Percentiles rank a stretch among this genome's conserved stretches.
Conservation (phyloP, 1,284 basidiomycete genomes). For the Leccinum griseonigrum region DNA sequence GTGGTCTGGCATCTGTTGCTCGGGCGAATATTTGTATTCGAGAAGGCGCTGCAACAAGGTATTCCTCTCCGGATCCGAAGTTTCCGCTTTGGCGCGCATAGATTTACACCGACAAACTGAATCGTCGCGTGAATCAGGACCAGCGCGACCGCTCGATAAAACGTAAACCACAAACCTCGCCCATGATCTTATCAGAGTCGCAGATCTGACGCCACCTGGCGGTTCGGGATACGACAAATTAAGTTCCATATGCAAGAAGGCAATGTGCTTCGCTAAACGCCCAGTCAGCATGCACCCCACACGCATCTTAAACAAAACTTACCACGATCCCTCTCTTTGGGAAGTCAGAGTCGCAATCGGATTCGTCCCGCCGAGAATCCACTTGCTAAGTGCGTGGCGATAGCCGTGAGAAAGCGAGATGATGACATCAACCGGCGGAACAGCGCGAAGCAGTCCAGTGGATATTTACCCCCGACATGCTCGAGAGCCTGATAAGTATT, state of each 20-base stretch:
- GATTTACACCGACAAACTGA: slow-evolving; percentile 70
- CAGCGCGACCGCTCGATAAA: not conserved
- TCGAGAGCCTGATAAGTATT: slow-evolving; percentile 49
- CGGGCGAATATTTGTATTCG: slow-evolving; percentile 49
- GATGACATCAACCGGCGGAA: slow-evolving; percentile 72
- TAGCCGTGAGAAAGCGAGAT: slow-evolving; percentile 65
- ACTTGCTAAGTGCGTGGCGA: slow-evolving; percentile 62
- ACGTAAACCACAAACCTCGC: slow-evolving; percentile 49
- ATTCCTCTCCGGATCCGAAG: slow-evolving; percentile 53
- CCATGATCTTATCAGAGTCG: slow-evolving; percentile 72
- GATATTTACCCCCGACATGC: slow-evolving; percentile 48
- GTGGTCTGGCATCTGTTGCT: slow-evolving; percentile 57
- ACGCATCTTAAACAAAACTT: slow-evolving; percentile 15
- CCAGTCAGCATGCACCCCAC: slow-evolving; percentile 12
- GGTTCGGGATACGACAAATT: slow-evolving; percentile 63
- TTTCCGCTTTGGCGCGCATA: slow-evolving; percentile 55
- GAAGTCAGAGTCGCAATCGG: slow-evolving; percentile 68
- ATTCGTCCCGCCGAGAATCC: slow-evolving; percentile 60
- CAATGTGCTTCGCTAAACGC: slow-evolving; percentile 58
- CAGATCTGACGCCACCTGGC: slow-evolving; percentile 64
- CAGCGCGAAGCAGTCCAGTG: slow-evolving; percentile 63
- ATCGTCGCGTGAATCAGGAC: slow-evolving; percentile 11
- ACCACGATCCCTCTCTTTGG: slow-evolving; percentile 71
- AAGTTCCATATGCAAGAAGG: slow-evolving; percentile 68
- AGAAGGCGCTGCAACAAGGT: slow-evolving; percentile 67